Base-by-base conservation (phyloP, 805 yeast species). In the Myxozyma monticola region DNA sequence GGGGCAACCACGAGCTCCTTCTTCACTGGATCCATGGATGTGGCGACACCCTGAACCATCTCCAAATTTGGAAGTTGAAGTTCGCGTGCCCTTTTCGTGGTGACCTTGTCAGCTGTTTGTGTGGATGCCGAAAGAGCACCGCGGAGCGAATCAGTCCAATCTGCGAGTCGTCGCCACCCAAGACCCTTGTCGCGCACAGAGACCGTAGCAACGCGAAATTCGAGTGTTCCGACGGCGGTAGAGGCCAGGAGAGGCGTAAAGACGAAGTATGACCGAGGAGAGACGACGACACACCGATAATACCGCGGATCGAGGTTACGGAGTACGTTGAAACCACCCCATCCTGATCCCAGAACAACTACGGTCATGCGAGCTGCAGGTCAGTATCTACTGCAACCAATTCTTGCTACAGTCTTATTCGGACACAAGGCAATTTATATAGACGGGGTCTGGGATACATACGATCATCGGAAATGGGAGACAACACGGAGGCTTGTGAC, bases 171-270 rank as follows among this genome's bases (percentile, higher is more conserved):
- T 82, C 86, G 55, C 75, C 72, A 38, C 76, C 72, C 34, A 71
- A 62, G 34, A 68, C 70, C 77, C 45, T 81, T 74, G 53, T 75
- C 73, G 54, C 88, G 74, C 41, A 83, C 77, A 30, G 84, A 80
- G 60, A 82, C 88, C 60, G 79, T 76, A 50, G 82, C 65, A 3
- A 84, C 77, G 60, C 81, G 80, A 41, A 81, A 76, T 51, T 81
- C 85, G 44, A 83, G 68, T 8, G 88, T 83, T 43, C 87, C 86
- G 2, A 83, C 84, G 3, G 88, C 84, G 18, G 87, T 85, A 42
- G 79, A 76, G 1, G 87, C 87, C 33, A 83, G 71, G 69, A 83
- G 70, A 1, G 88, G 88, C 17, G 88, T 83, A 66, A 83, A 82
- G 55, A 83, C 64, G 66, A 83, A 83, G 65, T 83, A 83, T 63